Evolutionary conservation across 208 protist genomes (phyloP), one percentile per base, ranked within the genome.

Genomic region (Leishmania aethiopica): DNA sequence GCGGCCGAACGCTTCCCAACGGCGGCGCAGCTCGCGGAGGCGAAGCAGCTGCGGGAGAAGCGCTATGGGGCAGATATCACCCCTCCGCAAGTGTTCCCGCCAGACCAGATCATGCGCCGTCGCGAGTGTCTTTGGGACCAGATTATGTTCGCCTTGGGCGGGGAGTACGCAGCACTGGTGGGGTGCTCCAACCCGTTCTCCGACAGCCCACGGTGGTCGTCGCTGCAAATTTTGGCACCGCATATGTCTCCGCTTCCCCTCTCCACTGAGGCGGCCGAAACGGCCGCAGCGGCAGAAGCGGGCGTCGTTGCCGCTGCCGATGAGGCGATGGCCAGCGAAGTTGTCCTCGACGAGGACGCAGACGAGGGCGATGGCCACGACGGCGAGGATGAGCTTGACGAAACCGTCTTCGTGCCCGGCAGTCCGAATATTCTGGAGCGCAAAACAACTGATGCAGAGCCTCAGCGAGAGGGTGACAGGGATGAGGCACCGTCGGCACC

Each of bases 121-220:
- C 92, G 94, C 67, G 94, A 97, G 85, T 90, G 86, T 35, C 84
- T 97, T 19, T 97, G 94, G 94, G 94, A 97, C 60, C 87, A 97
- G 85, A 93, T 97, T 32, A 87, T 97, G 90, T 95, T 89, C 74
- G 89, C 86, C 64, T 86, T 97, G 51, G 94, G 94, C 32, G 92
- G 93, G 19, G 92, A 96, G 79, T 97, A 90, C 78, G 78, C 85
- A 55, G 78, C 90, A 49, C 84, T 97, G 19, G 93, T 94, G 22
- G 94, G 94, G 40, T 91, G 90, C 85, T 86, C 90, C 25, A 97
- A 96, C 73, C 94, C 94, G 5, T 95, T 97, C 82, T 88, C 90
- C 13, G 87, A 86, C 72, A 87, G 59, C 51, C 76, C 85, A 17
- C 84, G 85, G 42, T 80, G 86, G 47, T 78, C 90, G 51, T 79